Evolutionary conservation across 208 protist genomes (phyloP).

Genomic region (Trypanosoma scelopori): DNA sequence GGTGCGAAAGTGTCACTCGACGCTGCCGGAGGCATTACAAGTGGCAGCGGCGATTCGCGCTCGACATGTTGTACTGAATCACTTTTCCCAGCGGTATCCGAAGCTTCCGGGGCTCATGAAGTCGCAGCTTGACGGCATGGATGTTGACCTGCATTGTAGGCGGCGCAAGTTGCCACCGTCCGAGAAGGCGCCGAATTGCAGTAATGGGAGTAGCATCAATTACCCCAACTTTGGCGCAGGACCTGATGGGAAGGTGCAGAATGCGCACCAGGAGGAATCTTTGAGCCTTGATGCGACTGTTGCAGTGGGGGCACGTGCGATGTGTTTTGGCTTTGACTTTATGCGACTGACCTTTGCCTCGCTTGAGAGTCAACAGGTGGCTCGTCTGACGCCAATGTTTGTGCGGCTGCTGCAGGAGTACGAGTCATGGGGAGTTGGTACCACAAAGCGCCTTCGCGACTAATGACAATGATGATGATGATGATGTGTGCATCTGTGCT

Average conservation of each 20-base stretch:
- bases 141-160: constrained; percentile 34
- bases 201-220: background rate
- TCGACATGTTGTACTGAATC: constrained; percentile 74
- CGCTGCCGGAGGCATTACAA: constrained; percentile 78
- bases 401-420: constrained; percentile 84
- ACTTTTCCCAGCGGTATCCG: constrained; percentile 92
- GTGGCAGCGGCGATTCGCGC: constrained; percentile 48
- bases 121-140: constrained; percentile 43
- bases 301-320: constrained; percentile 14
- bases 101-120: constrained; percentile 76
- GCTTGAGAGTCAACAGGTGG: constrained; percentile 36
- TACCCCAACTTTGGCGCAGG: background rate
- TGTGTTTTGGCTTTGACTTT: constrained; percentile 90
- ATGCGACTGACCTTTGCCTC: constrained; percentile 72
- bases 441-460: constrained; percentile 58
- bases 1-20: constrained; percentile 84
- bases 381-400: constrained; percentile 51
- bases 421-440: constrained; percentile 77
- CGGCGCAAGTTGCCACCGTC: background rate
- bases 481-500: background rate
- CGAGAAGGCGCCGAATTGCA: background rate
- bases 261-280: background rate
- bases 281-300: background rate
- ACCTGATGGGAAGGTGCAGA: background rate
- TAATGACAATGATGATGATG: background rate